phyloP scores from a whole-genome alignment of 1,284 basidiomycete genomes.

The Hypsizygus ulmarius region DNA sequence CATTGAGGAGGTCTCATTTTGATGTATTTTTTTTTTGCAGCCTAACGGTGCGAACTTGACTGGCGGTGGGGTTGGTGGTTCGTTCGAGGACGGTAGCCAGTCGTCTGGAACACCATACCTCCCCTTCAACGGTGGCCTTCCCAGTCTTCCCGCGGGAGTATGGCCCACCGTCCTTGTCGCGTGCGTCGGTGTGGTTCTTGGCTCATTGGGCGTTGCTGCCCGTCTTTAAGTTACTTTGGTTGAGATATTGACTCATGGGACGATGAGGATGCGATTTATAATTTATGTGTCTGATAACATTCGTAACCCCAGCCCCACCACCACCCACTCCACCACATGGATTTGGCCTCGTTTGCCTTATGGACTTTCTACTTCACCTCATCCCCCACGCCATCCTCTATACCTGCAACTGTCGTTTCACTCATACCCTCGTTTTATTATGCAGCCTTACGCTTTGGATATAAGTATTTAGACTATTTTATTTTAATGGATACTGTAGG shows the following conservation, averaged over 20 bases:
- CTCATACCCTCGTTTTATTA: neutral
- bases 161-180: slow-evolving; percentile 32
- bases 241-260: neutral
- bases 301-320: too few species aligned
- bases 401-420: slow-evolving; percentile 10
- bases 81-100: slow-evolving; percentile 24
- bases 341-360: neutral
- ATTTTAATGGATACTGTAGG: too few species aligned
- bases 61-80: slow-evolving; percentile 49
- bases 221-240: slow-evolving; percentile 13
- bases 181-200: slow-evolving; percentile 29
- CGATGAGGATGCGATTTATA: too few species aligned
- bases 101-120: slow-evolving; percentile 37
- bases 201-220: slow-evolving; percentile 25
- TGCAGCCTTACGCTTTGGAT: too few species aligned
- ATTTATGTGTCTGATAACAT: too few species aligned
- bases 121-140: slow-evolving; percentile 50
- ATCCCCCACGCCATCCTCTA: neutral
- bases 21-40: slow-evolving; percentile 29
- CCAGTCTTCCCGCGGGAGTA: slow-evolving; percentile 30
- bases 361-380: neutral
- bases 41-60: slow-evolving; percentile 72
- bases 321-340: neutral
- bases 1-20: slow-evolving; percentile 3
- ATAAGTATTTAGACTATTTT: too few species aligned